A percentile compares a stretch with the other conserved stretches of the same genome.
Evolutionary conservation across 2,329 filamentous ascomycete species (phyloP).

Genomic region (Microcera coccophila): DNA sequence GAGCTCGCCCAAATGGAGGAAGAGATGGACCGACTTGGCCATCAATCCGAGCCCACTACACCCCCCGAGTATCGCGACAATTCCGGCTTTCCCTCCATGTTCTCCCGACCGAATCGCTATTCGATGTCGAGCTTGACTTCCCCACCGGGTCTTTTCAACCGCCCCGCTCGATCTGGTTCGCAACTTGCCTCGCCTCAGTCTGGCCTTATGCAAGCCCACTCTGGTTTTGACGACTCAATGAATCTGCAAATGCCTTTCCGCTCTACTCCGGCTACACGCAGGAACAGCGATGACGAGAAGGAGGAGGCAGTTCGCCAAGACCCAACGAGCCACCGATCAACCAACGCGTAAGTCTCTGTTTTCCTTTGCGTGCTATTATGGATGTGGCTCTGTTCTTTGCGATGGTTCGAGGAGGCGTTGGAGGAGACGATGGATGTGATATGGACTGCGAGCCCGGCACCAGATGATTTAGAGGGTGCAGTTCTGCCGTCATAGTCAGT

Average conservation of each 20-base stretch:
- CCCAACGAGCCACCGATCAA: slow-evolving; percentile 67
- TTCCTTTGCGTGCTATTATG: slow-evolving; percentile 10
- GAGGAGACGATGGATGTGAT: slow-evolving; percentile 1
- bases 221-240: slow-evolving; percentile 51
- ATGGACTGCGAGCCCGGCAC: too few species aligned
- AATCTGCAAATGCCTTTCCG: slow-evolving; percentile 65
- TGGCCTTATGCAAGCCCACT: slow-evolving; percentile 56
- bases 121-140: slow-evolving; percentile 85
- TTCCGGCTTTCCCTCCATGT: slow-evolving; percentile 70
- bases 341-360: slow-evolving; percentile 67
- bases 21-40: slow-evolving; percentile 65
- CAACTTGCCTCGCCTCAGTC: slow-evolving; percentile 75
- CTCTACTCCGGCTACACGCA: slow-evolving; percentile 79
- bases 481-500: too few species aligned
- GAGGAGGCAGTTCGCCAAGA: slow-evolving; percentile 68
- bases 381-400: too few species aligned
- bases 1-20: slow-evolving; percentile 83
- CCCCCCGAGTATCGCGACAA: slow-evolving; percentile 86
- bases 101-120: slow-evolving; percentile 82
- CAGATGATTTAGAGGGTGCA: too few species aligned
- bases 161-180: slow-evolving; percentile 71
- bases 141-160: slow-evolving; percentile 69
- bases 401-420: too few species aligned
- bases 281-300: slow-evolving; percentile 89
- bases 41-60: slow-evolving; percentile 92